A percentile compares a stretch with the other conserved stretches of the same genome.
phyloP scores from a whole-genome alignment of 2,329 filamentous ascomycete species.

The Beauveria rudraprayagi region DNA sequence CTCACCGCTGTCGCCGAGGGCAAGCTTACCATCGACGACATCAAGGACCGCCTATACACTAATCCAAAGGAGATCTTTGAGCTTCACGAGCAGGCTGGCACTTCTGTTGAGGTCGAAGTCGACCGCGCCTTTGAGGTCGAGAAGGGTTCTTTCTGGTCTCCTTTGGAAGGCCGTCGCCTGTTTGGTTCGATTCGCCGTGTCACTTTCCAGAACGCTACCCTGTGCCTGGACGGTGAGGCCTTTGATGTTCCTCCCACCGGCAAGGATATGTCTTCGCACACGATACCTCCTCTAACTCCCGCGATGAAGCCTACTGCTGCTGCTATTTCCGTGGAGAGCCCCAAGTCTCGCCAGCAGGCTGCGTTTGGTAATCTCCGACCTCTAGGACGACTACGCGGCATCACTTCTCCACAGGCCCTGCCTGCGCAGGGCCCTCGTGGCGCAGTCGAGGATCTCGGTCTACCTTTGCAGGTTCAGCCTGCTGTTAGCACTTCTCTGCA shows the following conservation, averaged over 20 bases:
- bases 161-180: slow-evolving; percentile 61
- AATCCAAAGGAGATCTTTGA: slow-evolving; percentile 78
- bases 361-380: slow-evolving; percentile 24
- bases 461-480: slow-evolving; percentile 40
- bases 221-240: slow-evolving; percentile 62
- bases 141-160: slow-evolving; percentile 50
- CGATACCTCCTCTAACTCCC: slow-evolving; percentile 48
- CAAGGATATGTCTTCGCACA: slow-evolving; percentile 68
- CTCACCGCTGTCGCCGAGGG: slow-evolving; percentile 70
- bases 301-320: slow-evolving; percentile 42
- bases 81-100: slow-evolving; percentile 69
- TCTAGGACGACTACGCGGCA: slow-evolving; percentile 23
- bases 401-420: slow-evolving; percentile 19
- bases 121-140: slow-evolving; percentile 60
- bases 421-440: slow-evolving; percentile 16
- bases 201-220: slow-evolving; percentile 65
- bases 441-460: slow-evolving; percentile 37
- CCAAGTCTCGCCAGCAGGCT: slow-evolving; percentile 25
- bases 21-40: slow-evolving; percentile 64
- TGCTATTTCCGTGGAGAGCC: slow-evolving; percentile 29
- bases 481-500: slow-evolving; percentile 54
- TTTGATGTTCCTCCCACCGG: slow-evolving; percentile 51
- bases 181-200: slow-evolving; percentile 66
- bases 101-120: slow-evolving; percentile 66
- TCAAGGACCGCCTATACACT: slow-evolving; percentile 63